Conservation (phyloP, 31 red algal genomes). For the Odonthalia washingtoniensis region DNA sequence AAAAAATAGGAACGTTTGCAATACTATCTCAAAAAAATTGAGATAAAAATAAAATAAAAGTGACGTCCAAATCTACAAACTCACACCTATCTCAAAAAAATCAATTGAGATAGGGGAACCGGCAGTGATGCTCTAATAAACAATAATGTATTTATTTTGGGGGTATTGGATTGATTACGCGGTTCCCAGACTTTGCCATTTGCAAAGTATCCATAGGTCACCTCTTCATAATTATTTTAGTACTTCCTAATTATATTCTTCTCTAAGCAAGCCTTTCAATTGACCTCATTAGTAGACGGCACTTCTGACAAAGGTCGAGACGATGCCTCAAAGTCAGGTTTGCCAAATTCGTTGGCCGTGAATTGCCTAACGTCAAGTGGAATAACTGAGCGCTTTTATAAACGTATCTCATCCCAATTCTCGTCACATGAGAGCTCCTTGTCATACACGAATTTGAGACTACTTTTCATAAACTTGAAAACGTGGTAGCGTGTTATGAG, state of each 20-base stretch:
- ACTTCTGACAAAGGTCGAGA: slow-evolving; percentile 7
- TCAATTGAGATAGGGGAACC: too few relatives aligned
- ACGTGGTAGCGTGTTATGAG: slow-evolving; percentile 51
- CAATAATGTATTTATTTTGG: slow-evolving; percentile 59
- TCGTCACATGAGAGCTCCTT: slow-evolving; percentile 14
- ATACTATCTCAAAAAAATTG: too few relatives aligned
- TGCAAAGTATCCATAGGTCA: slow-evolving; percentile 77
- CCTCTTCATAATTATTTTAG: slow-evolving; percentile 21
- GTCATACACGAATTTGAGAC: not conserved
- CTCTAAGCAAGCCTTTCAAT: slow-evolving; percentile 20
- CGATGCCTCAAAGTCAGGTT: not conserved
- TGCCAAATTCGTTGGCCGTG: too few relatives aligned
- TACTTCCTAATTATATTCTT: slow-evolving; percentile 42
- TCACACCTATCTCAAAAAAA: too few relatives aligned
- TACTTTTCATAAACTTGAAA: slow-evolving; percentile 34
- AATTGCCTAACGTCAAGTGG: not conserved
- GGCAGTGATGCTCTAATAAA: too few relatives aligned
- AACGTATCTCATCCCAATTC: not conserved
- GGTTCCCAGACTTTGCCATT: slow-evolving; percentile 68
- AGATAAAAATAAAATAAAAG: too few relatives aligned
- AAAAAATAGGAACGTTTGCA: too few relatives aligned
- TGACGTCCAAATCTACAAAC: too few relatives aligned
- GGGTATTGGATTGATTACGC: slow-evolving; percentile 70
- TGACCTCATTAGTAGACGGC: slow-evolving; percentile 30
- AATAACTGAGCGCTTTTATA: not conserved